Base-by-base conservation (phyloP, 768 basidiomycete genomes). In the Serendipita indica region DNA sequence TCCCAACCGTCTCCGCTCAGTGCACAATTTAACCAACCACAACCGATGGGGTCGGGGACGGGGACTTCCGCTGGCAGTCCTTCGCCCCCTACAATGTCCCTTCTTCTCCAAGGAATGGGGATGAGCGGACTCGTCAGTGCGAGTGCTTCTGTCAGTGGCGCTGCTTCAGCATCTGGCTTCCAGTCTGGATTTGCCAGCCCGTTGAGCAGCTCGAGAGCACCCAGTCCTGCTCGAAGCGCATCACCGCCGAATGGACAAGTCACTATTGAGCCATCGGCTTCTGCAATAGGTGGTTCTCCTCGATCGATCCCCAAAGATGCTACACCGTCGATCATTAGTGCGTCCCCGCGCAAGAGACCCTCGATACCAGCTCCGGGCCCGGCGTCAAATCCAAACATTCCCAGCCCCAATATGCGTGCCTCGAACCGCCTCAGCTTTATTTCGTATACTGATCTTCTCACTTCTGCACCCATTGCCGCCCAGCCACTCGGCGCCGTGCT, bases 351-450 rank as follows among this genome's bases (percentile, higher is more conserved):
- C 22, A 54, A 54, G 32, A 18, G 49, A 10, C 49, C 49, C n/a
- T 54, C 49, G 16, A n/a, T 54, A 33, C 49, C 49, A 7, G 22
- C 49, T 25, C 41, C 41, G 18, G 41, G 41, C 27, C 49, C 30
- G 2, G 49, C 49, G 12, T 30, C 49, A 22, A 33, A 33, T 27
- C 25, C 49, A 10, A 12, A 4, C 12, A 54, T 54, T 16, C 49
- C 49, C 22, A 54, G 49, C 25, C 49, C 49, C 7, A 54, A 33
- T 33, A 54, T 54, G 49, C 49, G 49, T 54, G 69, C 75, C 2
- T 72, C 73, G 28, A 89, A 90, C 64, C 83, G 88, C 1, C 79
- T 90, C 10, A 91, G 89, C 0, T 94, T 92, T 75, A 79, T 93
- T 71, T 86, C 89, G 2, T 92, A 92, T 69, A 79, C 83, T 27